A percentile compares a stretch with the other conserved stretches of the same genome.
Conservation (phyloP, 1,284 basidiomycete genomes). For the Apiotrichum brassicae region DNA sequence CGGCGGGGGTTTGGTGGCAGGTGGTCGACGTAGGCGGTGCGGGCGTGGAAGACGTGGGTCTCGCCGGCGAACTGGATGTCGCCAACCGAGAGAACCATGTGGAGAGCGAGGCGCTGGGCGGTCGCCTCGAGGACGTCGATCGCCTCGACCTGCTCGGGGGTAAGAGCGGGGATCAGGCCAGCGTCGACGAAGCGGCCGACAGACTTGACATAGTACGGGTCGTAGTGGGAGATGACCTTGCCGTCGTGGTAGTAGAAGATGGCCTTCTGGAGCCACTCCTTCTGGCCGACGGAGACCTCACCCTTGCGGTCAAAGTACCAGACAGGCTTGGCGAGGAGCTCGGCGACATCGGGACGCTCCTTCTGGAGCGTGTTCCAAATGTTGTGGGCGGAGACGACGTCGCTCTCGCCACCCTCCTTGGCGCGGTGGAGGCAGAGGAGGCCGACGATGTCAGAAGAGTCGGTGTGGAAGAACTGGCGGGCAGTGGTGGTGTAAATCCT, state of each 20-base stretch:
- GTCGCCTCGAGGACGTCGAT: slow-evolving; percentile 47
- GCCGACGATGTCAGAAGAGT: slow-evolving; percentile 42
- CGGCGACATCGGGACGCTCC: slow-evolving; percentile 45
- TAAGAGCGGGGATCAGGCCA: slow-evolving; percentile 41
- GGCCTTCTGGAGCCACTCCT: slow-evolving; percentile 18
- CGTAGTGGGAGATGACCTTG: slow-evolving; percentile 28
- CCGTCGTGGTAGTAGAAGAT: slow-evolving; percentile 19
- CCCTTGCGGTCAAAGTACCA: slow-evolving; percentile 40
- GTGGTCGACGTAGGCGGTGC: slow-evolving; percentile 47
- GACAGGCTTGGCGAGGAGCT: slow-evolving; percentile 33
- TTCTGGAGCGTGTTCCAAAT: slow-evolving; percentile 47
- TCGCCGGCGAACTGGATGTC: slow-evolving; percentile 42
- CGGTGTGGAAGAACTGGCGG: slow-evolving; percentile 47
- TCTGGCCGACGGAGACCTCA: slow-evolving; percentile 22
- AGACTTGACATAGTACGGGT: slow-evolving; percentile 37
- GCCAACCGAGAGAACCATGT: slow-evolving; percentile 47
- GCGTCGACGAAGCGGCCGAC: slow-evolving; percentile 27
- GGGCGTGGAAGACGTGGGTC: slow-evolving; percentile 45
- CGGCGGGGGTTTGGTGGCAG: slow-evolving; percentile 39
- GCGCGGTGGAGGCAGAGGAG: slow-evolving; percentile 48
- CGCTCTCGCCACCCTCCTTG: slow-evolving; percentile 46
- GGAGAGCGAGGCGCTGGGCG: slow-evolving; percentile 41
- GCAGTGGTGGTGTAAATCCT: slow-evolving; percentile 48
- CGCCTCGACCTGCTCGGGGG: slow-evolving; percentile 39
- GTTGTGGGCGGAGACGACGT: slow-evolving; percentile 47